These are phyloP conservation scores for Colletotrichum sp. DNA, from an alignment of 2,329 filamentous ascomycete species.

Conservation along the genomic window DNA sequence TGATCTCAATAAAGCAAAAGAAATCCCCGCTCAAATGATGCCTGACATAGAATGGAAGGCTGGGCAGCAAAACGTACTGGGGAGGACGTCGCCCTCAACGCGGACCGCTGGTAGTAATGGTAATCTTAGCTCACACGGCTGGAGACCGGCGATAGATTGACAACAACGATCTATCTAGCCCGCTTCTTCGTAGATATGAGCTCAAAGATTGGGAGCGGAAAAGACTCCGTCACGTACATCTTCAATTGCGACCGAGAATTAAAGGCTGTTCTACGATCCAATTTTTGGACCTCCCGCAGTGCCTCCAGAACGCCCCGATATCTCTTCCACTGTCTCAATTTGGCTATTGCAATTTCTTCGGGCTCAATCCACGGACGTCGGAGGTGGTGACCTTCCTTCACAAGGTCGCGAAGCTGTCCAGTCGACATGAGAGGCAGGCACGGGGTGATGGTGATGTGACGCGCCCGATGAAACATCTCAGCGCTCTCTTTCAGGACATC, in stretches of 20 bases:
- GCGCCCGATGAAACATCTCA: background rate
- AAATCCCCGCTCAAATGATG: too few species aligned
- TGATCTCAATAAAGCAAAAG: too few species aligned
- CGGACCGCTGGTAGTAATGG: too few species aligned
- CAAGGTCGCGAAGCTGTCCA: background rate
- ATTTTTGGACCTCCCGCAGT: too few species aligned
- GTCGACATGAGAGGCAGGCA: background rate
- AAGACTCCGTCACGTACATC: background rate
- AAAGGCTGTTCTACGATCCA: too few species aligned
- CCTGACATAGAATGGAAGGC: too few species aligned
- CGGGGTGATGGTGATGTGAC: background rate
- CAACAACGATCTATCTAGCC: background rate
- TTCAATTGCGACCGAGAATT: too few species aligned
- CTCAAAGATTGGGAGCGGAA: background rate
- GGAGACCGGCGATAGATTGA: too few species aligned
- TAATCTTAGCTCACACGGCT: too few species aligned
- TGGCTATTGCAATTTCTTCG: rapidly evolving
- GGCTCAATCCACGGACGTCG: background rate
- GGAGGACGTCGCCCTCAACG: too few species aligned
- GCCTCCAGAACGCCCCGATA: too few species aligned
- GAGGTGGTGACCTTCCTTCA: background rate
- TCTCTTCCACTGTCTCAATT: background rate
- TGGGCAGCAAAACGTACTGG: too few species aligned
- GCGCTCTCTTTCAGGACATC: background rate
- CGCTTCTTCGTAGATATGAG: background rate